Conservation (phyloP, 768 basidiomycete genomes). For the Coprinopsis sp. region DNA sequence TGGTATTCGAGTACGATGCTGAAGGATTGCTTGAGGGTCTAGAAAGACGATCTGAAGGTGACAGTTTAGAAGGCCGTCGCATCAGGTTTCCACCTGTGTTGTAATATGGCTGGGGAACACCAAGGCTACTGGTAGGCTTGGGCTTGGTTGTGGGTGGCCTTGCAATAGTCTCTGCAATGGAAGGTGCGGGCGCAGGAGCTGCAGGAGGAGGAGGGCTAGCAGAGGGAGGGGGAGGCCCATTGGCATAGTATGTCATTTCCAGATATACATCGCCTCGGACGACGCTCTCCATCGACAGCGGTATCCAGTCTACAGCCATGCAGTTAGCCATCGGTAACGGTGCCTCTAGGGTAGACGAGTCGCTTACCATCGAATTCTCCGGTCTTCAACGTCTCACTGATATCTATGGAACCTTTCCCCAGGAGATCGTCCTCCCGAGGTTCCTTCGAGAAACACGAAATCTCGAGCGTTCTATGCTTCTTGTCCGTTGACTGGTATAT, state of each 20-base stretch:
- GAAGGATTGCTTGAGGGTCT: slow-evolving; percentile 27
- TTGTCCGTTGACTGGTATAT: slow-evolving; percentile 53
- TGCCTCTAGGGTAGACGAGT: slow-evolving; percentile 5
- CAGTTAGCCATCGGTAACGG: neutral
- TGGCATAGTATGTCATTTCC: slow-evolving; percentile 90
- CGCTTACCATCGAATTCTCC: slow-evolving; percentile 88
- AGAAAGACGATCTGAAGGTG: slow-evolving; percentile 45
- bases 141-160: neutral
- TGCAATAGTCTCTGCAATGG: no score
- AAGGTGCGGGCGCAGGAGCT: slow-evolving; percentile 6
- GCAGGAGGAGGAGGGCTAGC: slow-evolving; percentile 19
- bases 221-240: slow-evolving; percentile 47
- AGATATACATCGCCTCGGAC: slow-evolving; percentile 83
- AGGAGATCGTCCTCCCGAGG: slow-evolving; percentile 66
- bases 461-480: slow-evolving; percentile 58
- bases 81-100: slow-evolving; percentile 27
- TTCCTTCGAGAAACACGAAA: slow-evolving; percentile 82
- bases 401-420: slow-evolving; percentile 71
- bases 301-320: slow-evolving; percentile 29
- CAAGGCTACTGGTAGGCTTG: slow-evolving; percentile 15
- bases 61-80: slow-evolving; percentile 51
- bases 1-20: slow-evolving; percentile 11
- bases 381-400: slow-evolving; percentile 71
- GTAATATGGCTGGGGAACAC: slow-evolving; percentile 19
- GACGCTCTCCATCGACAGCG: slow-evolving; percentile 38